Evolutionary conservation across 1,284 basidiomycete species (phyloP), one percentile per base, ranked within the genome.

Genomic region (Moesziomyces sp.): DNA sequence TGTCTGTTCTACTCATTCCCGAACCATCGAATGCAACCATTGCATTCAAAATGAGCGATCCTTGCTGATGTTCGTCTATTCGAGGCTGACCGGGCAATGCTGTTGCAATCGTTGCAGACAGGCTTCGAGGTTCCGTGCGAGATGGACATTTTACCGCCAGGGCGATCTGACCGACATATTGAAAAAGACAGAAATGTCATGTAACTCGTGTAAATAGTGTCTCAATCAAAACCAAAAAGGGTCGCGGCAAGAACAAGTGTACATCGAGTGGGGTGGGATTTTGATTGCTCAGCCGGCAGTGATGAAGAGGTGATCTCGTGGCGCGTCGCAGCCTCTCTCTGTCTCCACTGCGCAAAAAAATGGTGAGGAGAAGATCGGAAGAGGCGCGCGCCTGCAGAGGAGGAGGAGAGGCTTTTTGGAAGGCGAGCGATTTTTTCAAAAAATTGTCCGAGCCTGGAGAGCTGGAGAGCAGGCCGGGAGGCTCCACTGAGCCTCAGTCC

Each of bases 251-350:
- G 30, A 34, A 34, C 30, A 2, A 40, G 18, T 40, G 6, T 40
- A 16, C 16, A n/a, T 18, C 38, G 16, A 18, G 7, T 40, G 11
- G 30, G 9, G 10, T 34, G 30, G 30, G 30, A 40, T 40, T 16
- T 40, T 40, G 14, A 40, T 40, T 40, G 38, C 42, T 50, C 35
- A 52, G 44, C 26, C 30, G 14, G 34, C 16, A 49, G 38, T 38
- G 44, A 28, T 38, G 44, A 52, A 55, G 56, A 43, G 60, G 64
- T 67, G 64, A 67, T 67, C 58, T 67, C 58, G 58, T 58, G 54
- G 64, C 58, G 58, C 64, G 58, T 67, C 53, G 35, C 35, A 28
- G 21, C 21, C 40, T 42, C n/a, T 11, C 40, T n/a, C 40, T 14
- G n/a, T n/a, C n/a, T n/a, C 3, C 9, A 21, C 43, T 44, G 43